These are phyloP conservation scores for Borealophlyctis nickersoniae DNA, from an alignment of 192 early-diverging fungal genomes.

Conservation along the genomic window DNA sequence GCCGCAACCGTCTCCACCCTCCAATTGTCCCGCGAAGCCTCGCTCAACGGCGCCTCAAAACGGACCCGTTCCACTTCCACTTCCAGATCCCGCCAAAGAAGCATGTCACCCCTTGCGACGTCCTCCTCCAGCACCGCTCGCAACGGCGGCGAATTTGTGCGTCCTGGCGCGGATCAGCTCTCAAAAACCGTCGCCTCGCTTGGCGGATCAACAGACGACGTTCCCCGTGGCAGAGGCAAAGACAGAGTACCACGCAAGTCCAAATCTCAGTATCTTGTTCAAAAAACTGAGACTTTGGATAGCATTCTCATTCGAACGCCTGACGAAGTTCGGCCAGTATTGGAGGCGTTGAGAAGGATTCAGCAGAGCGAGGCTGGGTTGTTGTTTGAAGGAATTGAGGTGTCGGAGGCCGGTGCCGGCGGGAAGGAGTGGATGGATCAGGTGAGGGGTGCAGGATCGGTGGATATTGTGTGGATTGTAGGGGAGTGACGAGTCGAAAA, in stretches of 20 bases:
- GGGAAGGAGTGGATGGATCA: too few species aligned
- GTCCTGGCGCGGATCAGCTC: neutral
- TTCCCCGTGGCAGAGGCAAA: too few species aligned
- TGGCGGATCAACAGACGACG: neutral
- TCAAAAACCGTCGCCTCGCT: neutral
- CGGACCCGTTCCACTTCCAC: neutral
- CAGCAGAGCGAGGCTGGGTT: slow-evolving; percentile 9
- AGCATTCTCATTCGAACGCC: slow-evolving; percentile 12
- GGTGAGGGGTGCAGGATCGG: neutral
- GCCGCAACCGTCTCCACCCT: neutral
- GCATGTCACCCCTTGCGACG: neutral
- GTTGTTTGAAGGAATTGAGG: slow-evolving; percentile 17
- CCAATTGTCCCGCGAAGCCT: neutral
- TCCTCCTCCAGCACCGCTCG: neutral
- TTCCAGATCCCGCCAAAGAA: neutral
- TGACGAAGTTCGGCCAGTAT: slow-evolving; percentile 21
- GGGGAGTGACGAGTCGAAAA: neutral
- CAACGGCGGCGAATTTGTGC: neutral
- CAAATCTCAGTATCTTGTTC: too few species aligned
- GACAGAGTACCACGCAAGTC: too few species aligned
- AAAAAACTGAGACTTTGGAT: too few species aligned
- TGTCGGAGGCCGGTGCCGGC: too few species aligned
- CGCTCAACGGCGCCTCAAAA: neutral
- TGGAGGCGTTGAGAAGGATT: slow-evolving; percentile 4
- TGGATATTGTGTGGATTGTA: neutral